phyloP scores from a whole-genome alignment of 1,284 basidiomycete genomes.

The Mycena citricolor region DNA sequence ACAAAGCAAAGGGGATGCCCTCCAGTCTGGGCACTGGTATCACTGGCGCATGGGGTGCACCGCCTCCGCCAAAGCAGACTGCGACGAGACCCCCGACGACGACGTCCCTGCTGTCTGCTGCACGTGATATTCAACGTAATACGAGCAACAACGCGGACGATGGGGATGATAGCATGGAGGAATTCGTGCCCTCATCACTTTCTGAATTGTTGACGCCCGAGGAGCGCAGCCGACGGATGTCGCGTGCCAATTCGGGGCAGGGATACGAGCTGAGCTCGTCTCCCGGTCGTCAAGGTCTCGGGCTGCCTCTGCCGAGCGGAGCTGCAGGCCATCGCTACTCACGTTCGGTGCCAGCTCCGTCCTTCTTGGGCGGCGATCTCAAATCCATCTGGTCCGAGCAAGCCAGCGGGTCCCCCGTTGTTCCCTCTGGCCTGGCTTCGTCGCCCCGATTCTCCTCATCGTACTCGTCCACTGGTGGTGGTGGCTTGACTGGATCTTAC shows the following conservation, averaged over 20 bases:
- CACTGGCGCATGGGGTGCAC: constrained; percentile 35
- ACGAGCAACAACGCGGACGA: constrained; percentile 33
- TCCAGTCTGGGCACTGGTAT: constrained; percentile 43
- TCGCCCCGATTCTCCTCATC: constrained; percentile 30
- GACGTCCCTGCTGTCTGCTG: constrained; percentile 12
- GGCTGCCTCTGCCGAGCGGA: constrained; percentile 21
- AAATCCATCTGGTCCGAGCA: constrained; percentile 79
- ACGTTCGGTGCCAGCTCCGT: constrained; percentile 73
- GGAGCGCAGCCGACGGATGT: constrained; percentile 76
- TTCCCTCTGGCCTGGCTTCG: constrained; percentile 12
- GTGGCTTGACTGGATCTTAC: no score
- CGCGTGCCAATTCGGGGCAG: constrained; percentile 59
- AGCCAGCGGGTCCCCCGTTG: no score
- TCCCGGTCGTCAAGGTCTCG: constrained; percentile 16
- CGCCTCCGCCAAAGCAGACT: constrained; percentile 22
- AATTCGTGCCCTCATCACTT: constrained; percentile 82
- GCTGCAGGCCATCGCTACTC: constrained; percentile 64
- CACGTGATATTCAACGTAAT: constrained; percentile 2
- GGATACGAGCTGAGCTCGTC: constrained; percentile 16
- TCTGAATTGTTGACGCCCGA: constrained; percentile 87
- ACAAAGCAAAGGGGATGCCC: constrained; percentile 34
- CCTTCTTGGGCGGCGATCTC: constrained; percentile 67
- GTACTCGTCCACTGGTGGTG: constrained; percentile 26
- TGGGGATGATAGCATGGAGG: constrained; percentile 75
- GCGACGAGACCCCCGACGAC: constrained; percentile 25